A percentile compares a stretch with the other conserved stretches of the same genome.
Evolutionary conservation across 108 stramenopile genomes (phyloP).

Genomic region (Nitzschia sp.): DNA sequence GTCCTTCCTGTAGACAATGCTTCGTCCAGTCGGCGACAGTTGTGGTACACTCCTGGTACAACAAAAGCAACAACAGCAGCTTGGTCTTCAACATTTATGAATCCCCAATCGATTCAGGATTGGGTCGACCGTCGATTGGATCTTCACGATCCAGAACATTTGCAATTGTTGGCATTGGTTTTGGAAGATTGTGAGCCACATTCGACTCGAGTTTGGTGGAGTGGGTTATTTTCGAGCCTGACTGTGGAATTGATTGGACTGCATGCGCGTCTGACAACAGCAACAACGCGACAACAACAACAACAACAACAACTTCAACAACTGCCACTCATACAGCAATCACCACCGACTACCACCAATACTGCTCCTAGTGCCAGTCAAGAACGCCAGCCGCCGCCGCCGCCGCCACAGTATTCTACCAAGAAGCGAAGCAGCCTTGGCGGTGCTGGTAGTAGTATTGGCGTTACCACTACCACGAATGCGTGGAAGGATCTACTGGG

Average conservation of each 20-base stretch:
- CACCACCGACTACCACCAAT: too few species aligned
- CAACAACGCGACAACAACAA: neutral
- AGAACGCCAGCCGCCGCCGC: too few species aligned
- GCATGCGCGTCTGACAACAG: neutral
- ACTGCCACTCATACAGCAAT: neutral
- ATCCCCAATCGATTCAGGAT: neutral
- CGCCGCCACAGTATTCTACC: too few species aligned
- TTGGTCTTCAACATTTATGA: neutral
- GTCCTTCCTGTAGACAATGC: neutral
- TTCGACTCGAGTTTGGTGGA: neutral
- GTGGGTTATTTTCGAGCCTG: neutral
- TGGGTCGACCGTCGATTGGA: slow-evolving; percentile 3
- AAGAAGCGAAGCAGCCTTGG: too few species aligned
- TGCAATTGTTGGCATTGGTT: neutral
- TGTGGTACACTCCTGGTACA: neutral
- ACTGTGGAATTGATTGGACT: neutral
- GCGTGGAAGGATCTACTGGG: neutral
- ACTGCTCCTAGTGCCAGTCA: neutral
- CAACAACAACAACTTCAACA: neutral
- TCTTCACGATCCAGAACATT: neutral
- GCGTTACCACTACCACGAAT: too few species aligned
- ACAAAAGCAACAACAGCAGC: neutral
- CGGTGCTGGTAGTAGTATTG: too few species aligned
- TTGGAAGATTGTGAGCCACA: neutral
- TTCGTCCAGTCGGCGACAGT: neutral